Base-by-base conservation (phyloP, 306 rosid species). In the Rosa rugosa region DNA sequence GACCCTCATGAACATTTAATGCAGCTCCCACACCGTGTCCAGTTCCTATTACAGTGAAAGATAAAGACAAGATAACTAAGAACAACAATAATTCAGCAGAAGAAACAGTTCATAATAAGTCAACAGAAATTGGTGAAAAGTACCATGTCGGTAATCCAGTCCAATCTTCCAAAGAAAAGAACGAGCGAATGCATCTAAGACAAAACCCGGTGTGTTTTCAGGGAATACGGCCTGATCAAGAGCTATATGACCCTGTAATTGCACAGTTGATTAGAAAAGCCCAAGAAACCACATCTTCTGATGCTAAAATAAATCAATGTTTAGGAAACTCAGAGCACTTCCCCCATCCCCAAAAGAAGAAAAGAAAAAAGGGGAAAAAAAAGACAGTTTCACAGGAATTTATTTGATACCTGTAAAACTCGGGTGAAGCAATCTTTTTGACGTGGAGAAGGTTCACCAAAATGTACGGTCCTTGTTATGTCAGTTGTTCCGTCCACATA, bases 21-120 rank as follows among this genome's bases (percentile, higher is more conserved):
- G 99, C 98, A 80, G 99, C 96, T 79, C 99, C 99, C 45, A 95
- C 99, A 62, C 99, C 98, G 66, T 93, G 98, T 79, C 97, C 99
- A 76, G 98, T 95, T 79, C 99, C 98, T 95, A 70, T 73, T 12
- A 72, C 47, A 71, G 1, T 54, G 40, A 76, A 70, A 60, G 64
- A 36, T 16, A 72, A 82, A 41, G 56, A 25, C 51, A 70, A 0
- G 51, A 62, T 5, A 17, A 51, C 8, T n/a, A 2, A 76, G 70
- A 38, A 68, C 11, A 67, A 72, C 60, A 69, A 16, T 22, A 36
- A 66, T 72, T 46, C 51, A 70, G 14, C 57, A 9, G 38, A 45
- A 1, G 25, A 20, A 50, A 67, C 46, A 10, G 31, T 45, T 76
- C 18, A 63, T 18, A 25, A 67, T 76, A 40, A 49, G 31, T 31